Base-by-base conservation (phyloP, 139 green algal genomes). In the Cymbomonas tetramitiformis region DNA sequence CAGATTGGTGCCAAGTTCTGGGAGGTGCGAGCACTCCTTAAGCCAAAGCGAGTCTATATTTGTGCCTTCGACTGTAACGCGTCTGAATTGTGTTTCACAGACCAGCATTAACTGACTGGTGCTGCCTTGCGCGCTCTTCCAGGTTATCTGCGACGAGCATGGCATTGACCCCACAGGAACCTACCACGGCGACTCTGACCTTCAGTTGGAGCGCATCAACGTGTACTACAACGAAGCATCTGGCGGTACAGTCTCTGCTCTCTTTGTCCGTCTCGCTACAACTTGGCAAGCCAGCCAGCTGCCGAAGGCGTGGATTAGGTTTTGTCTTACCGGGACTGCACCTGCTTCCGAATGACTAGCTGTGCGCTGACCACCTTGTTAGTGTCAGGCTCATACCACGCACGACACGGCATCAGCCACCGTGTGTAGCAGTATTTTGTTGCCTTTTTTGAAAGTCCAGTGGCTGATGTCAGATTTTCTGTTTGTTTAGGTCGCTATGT, bases 201-300 rank as follows among this genome's bases (percentile, higher is more conserved):
- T 98, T 38, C 91, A 97, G 79, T 73, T 98, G 39, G 91, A 98
- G 81, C 83, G 91, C 61, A 91, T 98, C 76, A 98, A 98, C 67
- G 91, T 98, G 9, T 98, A 98, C 79, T 98, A 93, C 81, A 98
- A 96, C 67, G 91, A 98, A 76, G 91, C 91, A 48, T 89, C 79
- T 26, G 89, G 87, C n/a, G 89, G 79, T 86, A 19, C 31, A 36
- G 41, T 29, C 3, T 21, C 57, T 5, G 21, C 23, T 47, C 23
- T 47, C 23, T 2, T 47, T 47, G 21, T 47, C 1, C 39, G 21
- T 47, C 2, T 47, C 12, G 12, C 36, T 15, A 12, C 36, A 12
- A 44, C 12, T 44, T 44, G 36, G 12, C 15, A 15, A 12, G 12
- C 39, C 23, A 19, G 2, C 23, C 23, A 25, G 39, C 23, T 47